Conservation (phyloP, 495 filamentous ascomycete species). For the Aspergillus nanangensis region DNA sequence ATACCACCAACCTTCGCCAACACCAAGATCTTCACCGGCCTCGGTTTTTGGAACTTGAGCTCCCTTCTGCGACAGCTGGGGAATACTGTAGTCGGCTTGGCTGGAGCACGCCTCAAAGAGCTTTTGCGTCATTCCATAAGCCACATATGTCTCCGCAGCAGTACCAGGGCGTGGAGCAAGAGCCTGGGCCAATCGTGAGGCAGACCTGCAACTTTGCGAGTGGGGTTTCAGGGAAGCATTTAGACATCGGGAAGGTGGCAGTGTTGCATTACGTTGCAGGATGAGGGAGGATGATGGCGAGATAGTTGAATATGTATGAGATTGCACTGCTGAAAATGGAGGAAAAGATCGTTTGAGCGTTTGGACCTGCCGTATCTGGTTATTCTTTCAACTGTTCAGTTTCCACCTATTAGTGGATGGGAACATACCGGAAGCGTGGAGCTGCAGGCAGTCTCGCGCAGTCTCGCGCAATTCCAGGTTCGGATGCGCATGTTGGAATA, state of each 20-base stretch:
- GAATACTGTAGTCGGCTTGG: constrained; percentile 72
- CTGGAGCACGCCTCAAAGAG: constrained; percentile 72
- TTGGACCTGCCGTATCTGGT: too few species aligned
- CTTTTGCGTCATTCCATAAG: constrained; percentile 71
- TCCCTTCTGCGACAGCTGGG: constrained; percentile 49
- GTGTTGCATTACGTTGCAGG: background rate
- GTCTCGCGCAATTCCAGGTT: too few species aligned
- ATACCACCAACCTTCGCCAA: constrained; percentile 78
- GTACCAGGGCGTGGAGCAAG: constrained; percentile 29
- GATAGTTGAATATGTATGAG: background rate
- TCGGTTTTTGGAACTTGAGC: constrained; percentile 57
- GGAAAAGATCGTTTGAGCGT: too few species aligned
- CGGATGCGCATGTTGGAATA: too few species aligned
- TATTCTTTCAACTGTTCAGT: too few species aligned
- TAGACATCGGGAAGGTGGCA: background rate
- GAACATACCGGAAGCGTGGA: too few species aligned
- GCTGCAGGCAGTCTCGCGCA: too few species aligned
- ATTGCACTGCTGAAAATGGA: too few species aligned
- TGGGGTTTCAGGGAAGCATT: background rate
- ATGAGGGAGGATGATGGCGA: background rate
- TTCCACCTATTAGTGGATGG: too few species aligned
- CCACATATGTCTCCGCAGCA: constrained; percentile 64
- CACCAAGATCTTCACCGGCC: constrained; percentile 73
- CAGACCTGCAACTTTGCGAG: constrained; percentile 8
- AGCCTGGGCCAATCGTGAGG: constrained; percentile 30